These are phyloP conservation scores for Sporobolomyces pararoseus DNA, from an alignment of 768 basidiomycete genomes.

Conservation along the genomic window DNA sequence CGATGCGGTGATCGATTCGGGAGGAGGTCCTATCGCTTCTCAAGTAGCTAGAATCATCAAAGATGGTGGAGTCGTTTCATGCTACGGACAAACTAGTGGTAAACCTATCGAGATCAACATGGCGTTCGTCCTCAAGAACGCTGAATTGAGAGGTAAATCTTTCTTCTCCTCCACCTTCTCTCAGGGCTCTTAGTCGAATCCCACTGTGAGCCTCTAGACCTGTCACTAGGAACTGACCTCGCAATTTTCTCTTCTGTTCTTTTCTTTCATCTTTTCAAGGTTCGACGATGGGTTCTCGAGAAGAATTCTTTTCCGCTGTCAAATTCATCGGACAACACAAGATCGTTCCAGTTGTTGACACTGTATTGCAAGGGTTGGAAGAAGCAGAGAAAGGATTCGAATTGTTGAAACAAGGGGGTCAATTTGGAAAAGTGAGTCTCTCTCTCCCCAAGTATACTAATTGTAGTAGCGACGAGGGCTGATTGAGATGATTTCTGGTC, in stretches of 20 bases:
- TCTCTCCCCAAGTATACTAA: no score
- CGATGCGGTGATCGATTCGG: slow-evolving; percentile 67
- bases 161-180: no score
- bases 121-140: slow-evolving; percentile 70
- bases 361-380: slow-evolving; percentile 65
- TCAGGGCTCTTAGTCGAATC: no score
- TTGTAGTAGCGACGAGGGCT: no score
- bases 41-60: slow-evolving; percentile 57
- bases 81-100: slow-evolving; percentile 42
- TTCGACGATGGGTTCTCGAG: slow-evolving; percentile 76
- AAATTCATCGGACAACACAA: slow-evolving; percentile 63
- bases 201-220: no score
- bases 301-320: slow-evolving; percentile 69
- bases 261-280: slow-evolving; percentile 52
- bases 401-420: slow-evolving; percentile 60
- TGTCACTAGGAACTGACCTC: no score
- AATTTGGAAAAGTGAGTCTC: slow-evolving; percentile 75
- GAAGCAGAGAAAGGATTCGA: slow-evolving; percentile 67
- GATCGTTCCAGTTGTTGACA: slow-evolving; percentile 67
- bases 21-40: slow-evolving; percentile 63
- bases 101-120: slow-evolving; percentile 73
- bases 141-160: slow-evolving; percentile 71
- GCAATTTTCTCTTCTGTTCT: slow-evolving; percentile 19
- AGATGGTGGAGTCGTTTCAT: slow-evolving; percentile 42
- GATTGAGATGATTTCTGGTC: no score